Conservation (phyloP, 345 rosid species). For the Geranium rotundifolium region DNA sequence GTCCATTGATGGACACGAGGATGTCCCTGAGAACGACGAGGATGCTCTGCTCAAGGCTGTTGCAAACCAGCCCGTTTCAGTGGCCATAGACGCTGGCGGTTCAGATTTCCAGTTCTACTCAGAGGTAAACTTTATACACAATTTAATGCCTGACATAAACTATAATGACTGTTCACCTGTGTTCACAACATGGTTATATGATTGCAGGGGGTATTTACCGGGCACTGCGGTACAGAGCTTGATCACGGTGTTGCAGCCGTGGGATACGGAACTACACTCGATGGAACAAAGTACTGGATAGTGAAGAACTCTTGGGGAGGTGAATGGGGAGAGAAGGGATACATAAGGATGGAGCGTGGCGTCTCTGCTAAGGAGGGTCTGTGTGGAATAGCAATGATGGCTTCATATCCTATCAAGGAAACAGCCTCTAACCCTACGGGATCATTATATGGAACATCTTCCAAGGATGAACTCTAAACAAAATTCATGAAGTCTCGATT, state of each 20-base stretch:
- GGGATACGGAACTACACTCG: conserved; percentile 54
- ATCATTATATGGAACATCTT: conserved; percentile 4
- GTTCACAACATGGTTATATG: conserved; percentile 48
- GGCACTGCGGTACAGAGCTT: conserved; percentile 47
- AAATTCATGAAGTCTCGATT: not conserved
- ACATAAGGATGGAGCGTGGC: conserved; percentile 49
- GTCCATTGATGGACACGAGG: conserved; percentile 32
- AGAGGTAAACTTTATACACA: not conserved
- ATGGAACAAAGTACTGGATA: conserved; percentile 56
- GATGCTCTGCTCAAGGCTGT: conserved; percentile 42
- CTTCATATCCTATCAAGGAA: conserved; percentile 64
- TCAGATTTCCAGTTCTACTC: conserved; percentile 56
- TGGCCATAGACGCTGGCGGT: conserved; percentile 66
- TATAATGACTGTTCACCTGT: not conserved
- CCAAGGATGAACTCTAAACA: conserved; percentile 57
- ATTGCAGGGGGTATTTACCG: conserved; percentile 61
- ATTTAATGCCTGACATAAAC: no score
- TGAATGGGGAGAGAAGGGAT: conserved; percentile 85
- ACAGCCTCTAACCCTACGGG: conserved; percentile 50
- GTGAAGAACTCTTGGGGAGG: conserved; percentile 89
- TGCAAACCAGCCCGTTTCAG: conserved; percentile 70
- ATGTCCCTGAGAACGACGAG: conserved; percentile 38
- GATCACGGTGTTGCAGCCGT: conserved; percentile 73
- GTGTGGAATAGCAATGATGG: conserved; percentile 72
- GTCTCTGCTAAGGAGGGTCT: conserved; percentile 23